These are phyloP conservation scores for Ceratocystis diversiconidia DNA, from an alignment of 2,329 filamentous ascomycete species.

Conservation along the genomic window DNA sequence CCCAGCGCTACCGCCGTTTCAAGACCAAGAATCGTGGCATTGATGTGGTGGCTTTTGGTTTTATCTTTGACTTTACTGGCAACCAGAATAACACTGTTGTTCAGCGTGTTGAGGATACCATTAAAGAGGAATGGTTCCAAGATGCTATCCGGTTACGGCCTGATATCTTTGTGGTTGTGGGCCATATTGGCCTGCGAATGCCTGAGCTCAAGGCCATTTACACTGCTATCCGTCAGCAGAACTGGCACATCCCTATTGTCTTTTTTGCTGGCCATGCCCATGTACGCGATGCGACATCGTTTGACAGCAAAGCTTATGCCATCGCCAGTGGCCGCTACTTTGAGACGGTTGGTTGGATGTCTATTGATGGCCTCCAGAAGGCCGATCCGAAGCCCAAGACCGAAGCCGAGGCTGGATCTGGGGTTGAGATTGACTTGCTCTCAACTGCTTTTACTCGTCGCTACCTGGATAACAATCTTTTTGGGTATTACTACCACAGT, in stretches of 20 bases:
- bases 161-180: constrained; percentile 74
- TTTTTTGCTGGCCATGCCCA: constrained; percentile 89
- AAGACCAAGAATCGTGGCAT: constrained; percentile 80
- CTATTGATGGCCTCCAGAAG: constrained; percentile 50
- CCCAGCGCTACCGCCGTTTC: constrained; percentile 74
- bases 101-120: constrained; percentile 60
- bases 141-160: constrained; percentile 70
- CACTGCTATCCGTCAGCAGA: constrained; percentile 58
- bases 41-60: constrained; percentile 76
- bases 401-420: neutral
- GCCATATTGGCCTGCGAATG: constrained; percentile 73
- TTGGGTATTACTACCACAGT: constrained; percentile 69
- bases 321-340: constrained; percentile 84
- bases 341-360: constrained; percentile 91
- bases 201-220: constrained; percentile 66
- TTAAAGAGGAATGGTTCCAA: constrained; percentile 81
- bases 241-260: constrained; percentile 72
- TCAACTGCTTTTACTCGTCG: constrained; percentile 53
- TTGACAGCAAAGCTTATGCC: constrained; percentile 63
- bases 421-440: constrained; percentile 23
- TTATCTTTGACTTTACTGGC: constrained; percentile 82
- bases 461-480: constrained; percentile 91
- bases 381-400: constrained; percentile 20
- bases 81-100: constrained; percentile 88
- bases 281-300: constrained; percentile 69